Evolutionary conservation across 2,329 filamentous ascomycete genomes (phyloP).

Genomic region (Aspergillus quadricinctus): DNA sequence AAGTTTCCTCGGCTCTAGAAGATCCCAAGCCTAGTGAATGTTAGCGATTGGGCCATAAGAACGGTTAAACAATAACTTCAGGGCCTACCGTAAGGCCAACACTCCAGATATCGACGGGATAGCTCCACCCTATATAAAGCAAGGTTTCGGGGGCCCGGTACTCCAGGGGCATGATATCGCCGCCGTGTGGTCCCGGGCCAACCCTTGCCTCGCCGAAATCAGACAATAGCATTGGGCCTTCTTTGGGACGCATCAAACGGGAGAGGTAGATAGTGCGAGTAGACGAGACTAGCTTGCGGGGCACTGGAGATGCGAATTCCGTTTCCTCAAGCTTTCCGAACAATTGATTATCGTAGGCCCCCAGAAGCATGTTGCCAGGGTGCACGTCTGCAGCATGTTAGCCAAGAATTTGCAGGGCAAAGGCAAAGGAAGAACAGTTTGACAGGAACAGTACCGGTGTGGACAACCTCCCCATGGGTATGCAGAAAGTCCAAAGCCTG

Average conservation of each 20-base stretch:
- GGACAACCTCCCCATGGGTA: conserved; percentile 21
- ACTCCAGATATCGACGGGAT: conserved; percentile 31
- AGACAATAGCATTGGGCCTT: conserved; percentile 26
- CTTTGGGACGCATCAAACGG: conserved; percentile 19
- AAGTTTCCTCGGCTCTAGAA: conserved; percentile 41
- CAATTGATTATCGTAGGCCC: conserved; percentile 22
- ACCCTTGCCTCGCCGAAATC: conserved; percentile 31
- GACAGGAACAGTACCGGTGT: conserved; percentile 22
- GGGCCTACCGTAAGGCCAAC: conserved; percentile 28
- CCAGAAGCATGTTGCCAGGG: conserved; percentile 30
- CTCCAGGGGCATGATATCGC: conserved; percentile 25
- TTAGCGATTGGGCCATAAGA: too few species aligned
- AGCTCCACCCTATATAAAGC: conserved; percentile 29
- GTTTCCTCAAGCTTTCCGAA: conserved; percentile 22
- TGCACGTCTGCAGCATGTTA: conserved; percentile 26
- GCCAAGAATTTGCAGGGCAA: background rate
- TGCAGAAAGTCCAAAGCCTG: conserved; percentile 29
- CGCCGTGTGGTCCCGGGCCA: conserved; percentile 18
- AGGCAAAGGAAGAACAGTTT: background rate
- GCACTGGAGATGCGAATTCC: conserved; percentile 23
- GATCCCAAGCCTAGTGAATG: conserved; percentile 37
- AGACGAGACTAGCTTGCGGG: conserved; percentile 36
- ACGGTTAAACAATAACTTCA: conserved; percentile 11
- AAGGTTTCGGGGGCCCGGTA: conserved; percentile 30
- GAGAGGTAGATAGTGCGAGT: conserved; percentile 32